phyloP scores from a whole-genome alignment of 1,139 yeast species.

The Lodderomyces theae region DNA sequence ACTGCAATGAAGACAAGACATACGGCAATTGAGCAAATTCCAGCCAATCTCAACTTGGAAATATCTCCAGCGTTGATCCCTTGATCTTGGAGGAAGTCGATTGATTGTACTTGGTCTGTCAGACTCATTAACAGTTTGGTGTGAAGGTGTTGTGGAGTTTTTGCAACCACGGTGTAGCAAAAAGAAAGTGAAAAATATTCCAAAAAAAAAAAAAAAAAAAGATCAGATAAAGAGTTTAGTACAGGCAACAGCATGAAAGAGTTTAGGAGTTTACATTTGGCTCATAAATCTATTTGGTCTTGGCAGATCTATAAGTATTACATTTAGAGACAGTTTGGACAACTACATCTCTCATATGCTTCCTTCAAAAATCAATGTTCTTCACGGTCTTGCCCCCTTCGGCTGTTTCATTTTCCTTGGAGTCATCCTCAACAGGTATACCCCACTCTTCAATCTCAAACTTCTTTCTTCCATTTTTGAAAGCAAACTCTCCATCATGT shows the following conservation, averaged over 20 bases:
- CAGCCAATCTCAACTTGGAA: conserved; percentile 50
- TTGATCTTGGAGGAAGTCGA: conserved; percentile 54
- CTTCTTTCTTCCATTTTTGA: conserved; percentile 76
- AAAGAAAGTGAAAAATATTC: background rate
- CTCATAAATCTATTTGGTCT: no score
- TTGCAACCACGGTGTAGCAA: no score
- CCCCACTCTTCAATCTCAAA: conserved; percentile 93
- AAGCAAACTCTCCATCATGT: conserved; percentile 75
- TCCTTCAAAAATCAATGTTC: conserved; percentile 34
- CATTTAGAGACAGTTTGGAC: no score
- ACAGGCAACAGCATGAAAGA: no score
- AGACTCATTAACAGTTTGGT: conserved; percentile 5
- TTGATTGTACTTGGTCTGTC: conserved; percentile 16
- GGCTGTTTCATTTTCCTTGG: conserved; percentile 26
- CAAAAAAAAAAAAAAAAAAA: no score
- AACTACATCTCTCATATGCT: no score
- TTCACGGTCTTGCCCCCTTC: conserved; percentile 31
- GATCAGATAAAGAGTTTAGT: no score
- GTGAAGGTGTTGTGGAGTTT: conserved; percentile 4
- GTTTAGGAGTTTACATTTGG: no score
- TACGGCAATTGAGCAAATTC: conserved; percentile 54
- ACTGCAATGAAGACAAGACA: conserved; percentile 15
- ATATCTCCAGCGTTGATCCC: conserved; percentile 62
- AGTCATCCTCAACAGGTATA: conserved; percentile 85
- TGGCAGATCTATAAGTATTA: no score